Percentiles rank a stretch among this genome's conserved stretches.
Evolutionary conservation across 2,329 filamentous ascomycete genomes (phyloP).

Genomic region (Ramularia collo-cygni): DNA sequence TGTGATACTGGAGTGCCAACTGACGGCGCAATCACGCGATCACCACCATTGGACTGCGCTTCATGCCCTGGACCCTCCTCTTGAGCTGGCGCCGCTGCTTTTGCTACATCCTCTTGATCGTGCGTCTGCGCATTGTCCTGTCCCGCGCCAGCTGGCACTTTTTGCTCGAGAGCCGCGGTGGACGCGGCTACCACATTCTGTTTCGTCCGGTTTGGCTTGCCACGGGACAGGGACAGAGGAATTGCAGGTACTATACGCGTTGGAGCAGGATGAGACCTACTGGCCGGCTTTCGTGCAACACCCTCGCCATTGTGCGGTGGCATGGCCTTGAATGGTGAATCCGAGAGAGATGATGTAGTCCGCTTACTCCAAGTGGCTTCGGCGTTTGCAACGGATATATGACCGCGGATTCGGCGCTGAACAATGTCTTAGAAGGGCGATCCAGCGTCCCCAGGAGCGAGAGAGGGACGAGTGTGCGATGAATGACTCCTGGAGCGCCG

Average conservation of each 20-base stretch:
- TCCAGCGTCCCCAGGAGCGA: conserved; percentile 19
- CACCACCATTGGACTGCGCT: not conserved
- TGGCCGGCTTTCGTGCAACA: conserved; percentile 9
- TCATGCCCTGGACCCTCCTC: not conserved
- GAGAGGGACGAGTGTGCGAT: conserved; percentile 1
- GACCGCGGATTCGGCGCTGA: no score
- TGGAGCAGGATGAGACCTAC: conserved; percentile 13
- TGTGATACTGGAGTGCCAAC: conserved; percentile 13
- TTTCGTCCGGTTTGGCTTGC: conserved; percentile 9
- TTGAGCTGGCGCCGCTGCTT: not conserved
- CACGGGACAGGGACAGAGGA: conserved; percentile 22
- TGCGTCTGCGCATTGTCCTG: not conserved
- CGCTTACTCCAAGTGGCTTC: no score
- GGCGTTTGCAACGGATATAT: no score
- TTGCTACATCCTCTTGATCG: not conserved
- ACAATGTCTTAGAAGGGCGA: not conserved
- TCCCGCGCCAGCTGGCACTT: not conserved
- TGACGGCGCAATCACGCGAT: conserved; percentile 1
- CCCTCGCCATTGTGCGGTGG: conserved; percentile 14
- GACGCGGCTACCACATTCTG: conserved; percentile 1
- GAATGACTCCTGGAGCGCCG: conserved; percentile 22
- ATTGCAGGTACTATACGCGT: conserved; percentile 27
- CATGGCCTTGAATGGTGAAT: conserved; percentile 11
- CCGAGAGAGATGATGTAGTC: not conserved
- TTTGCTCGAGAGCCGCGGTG: not conserved